Evolutionary conservation across 768 basidiomycete species (phyloP).

Genomic region (Saitozyma sp.): DNA sequence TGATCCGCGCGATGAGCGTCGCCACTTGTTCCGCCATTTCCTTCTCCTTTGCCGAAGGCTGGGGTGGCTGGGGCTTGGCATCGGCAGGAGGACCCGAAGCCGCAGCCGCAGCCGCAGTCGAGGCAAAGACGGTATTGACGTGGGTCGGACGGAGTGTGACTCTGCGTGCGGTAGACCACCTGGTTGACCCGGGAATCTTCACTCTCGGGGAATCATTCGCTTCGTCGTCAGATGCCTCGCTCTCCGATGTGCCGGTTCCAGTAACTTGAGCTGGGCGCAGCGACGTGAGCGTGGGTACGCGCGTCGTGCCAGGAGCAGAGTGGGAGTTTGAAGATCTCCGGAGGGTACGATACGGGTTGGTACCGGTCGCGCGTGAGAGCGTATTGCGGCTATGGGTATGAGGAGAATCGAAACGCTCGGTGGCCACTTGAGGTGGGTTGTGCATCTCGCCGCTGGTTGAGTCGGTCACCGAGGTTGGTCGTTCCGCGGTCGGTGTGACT

Average conservation of each 20-base stretch:
- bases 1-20: conserved; percentile 20
- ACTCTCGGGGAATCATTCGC: not conserved
- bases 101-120: not conserved
- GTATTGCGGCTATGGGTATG: conserved; percentile 1
- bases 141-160: conserved; percentile 26
- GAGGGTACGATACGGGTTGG: conserved; percentile 27
- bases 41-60: conserved; percentile 10
- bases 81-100: not conserved
- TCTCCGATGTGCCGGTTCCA: not conserved
- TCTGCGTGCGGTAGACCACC: conserved; percentile 24
- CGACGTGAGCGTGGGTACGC: not conserved
- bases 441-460: not conserved
- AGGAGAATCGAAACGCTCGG: too few species aligned
- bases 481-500: conserved; percentile 27
- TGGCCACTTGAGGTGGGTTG: not conserved
- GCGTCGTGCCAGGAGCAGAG: conserved; percentile 4
- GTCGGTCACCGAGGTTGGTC: not conserved
- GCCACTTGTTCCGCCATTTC: conserved; percentile 27
- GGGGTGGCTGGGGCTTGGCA: conserved; percentile 2
- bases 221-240: not conserved
- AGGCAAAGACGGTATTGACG: conserved; percentile 19
- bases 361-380: not conserved
- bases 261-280: not conserved
- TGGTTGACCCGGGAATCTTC: not conserved
- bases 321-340: conserved; percentile 14